These are phyloP conservation scores for Luffa aegyptiaca DNA, from an alignment of 306 rosid genomes.

Conservation along the genomic window DNA sequence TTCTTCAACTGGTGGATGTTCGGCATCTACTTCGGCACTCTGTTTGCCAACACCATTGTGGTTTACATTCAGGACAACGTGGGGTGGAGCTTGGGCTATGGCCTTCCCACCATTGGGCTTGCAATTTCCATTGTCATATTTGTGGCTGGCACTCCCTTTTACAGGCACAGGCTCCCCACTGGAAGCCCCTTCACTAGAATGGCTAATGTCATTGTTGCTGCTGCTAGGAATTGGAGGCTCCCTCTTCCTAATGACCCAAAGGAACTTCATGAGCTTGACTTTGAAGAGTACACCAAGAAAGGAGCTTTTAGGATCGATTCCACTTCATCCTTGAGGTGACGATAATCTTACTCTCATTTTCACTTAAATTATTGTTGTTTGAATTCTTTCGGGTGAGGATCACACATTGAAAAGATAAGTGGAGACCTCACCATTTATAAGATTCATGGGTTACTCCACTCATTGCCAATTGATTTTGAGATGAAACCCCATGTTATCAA, in stretches of 20 bases:
- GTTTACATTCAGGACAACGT: constrained; percentile 82
- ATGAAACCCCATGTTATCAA: too few relatives aligned
- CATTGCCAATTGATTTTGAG: too few relatives aligned
- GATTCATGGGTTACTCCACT: too few relatives aligned
- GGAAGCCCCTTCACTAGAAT: constrained; percentile 46
- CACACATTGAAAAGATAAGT: too few relatives aligned
- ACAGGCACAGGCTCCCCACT: constrained; percentile 54
- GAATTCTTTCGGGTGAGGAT: too few relatives aligned
- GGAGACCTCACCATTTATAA: too few relatives aligned
- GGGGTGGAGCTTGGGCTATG: constrained; percentile 91
- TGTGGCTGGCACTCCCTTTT: constrained; percentile 56
- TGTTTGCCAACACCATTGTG: constrained; percentile 67
- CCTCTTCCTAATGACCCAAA: constrained; percentile 47
- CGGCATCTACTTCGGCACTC: constrained; percentile 70
- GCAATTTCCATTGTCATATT: constrained; percentile 49
- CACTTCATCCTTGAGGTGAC: constrained; percentile 63
- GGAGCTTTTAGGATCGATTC: constrained; percentile 53
- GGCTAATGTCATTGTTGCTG: constrained; percentile 55
- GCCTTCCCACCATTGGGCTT: constrained; percentile 73
- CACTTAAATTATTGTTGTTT: too few relatives aligned
- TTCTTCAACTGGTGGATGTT: constrained; percentile 99
- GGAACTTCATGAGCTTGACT: constrained; percentile 45
- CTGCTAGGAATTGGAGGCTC: constrained; percentile 46
- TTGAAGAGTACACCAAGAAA: constrained; percentile 32
- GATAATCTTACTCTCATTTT: too few relatives aligned